Conservation (phyloP, 2,329 filamentous ascomycete species). For the Ceratocystiopsis minuta region DNA sequence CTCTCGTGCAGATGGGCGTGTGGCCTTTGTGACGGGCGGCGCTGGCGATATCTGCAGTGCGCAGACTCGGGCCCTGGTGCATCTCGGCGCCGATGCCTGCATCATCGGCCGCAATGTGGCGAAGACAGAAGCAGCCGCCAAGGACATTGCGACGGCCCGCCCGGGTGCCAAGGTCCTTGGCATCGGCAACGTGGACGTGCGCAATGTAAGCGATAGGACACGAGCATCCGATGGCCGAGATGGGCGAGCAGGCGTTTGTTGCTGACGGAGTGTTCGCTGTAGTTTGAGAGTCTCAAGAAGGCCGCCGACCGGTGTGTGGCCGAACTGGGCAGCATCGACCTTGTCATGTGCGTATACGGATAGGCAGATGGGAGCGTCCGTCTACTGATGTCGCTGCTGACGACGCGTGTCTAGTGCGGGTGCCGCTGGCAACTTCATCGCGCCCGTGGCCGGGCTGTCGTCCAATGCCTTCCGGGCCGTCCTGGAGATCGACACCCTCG, state of each 20-base stretch:
- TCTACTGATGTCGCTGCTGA: no score
- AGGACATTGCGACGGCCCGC: conserved; percentile 65
- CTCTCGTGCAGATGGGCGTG: conserved; percentile 48
- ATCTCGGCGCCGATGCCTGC: conserved; percentile 81
- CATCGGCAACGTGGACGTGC: conserved; percentile 64
- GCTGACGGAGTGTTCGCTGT: not conserved
- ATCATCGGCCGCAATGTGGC: conserved; percentile 80
- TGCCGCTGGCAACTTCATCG: conserved; percentile 88
- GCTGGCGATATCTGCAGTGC: conserved; percentile 87
- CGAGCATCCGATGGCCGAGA: not conserved
- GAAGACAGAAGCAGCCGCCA: conserved; percentile 69
- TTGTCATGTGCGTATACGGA: conserved; percentile 53
- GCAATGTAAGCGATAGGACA: conserved; percentile 39
- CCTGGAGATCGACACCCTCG: conserved; percentile 88
- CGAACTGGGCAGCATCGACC: conserved; percentile 80
- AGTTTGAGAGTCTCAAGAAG: conserved; percentile 45
- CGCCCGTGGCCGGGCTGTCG: conserved; percentile 63
- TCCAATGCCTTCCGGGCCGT: conserved; percentile 88
- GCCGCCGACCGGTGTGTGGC: conserved; percentile 65
- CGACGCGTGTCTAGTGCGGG: conserved; percentile 47
- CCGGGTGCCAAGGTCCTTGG: conserved; percentile 70
- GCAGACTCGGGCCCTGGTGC: conserved; percentile 79
- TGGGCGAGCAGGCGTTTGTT: no score
- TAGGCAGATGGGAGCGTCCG: not conserved
- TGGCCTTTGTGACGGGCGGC: conserved; percentile 88